Percentiles rank a stretch among this genome's conserved stretches.
Evolutionary conservation across 129 eudicot genomes (phyloP).

Genomic region (Flaveria linearis): DNA sequence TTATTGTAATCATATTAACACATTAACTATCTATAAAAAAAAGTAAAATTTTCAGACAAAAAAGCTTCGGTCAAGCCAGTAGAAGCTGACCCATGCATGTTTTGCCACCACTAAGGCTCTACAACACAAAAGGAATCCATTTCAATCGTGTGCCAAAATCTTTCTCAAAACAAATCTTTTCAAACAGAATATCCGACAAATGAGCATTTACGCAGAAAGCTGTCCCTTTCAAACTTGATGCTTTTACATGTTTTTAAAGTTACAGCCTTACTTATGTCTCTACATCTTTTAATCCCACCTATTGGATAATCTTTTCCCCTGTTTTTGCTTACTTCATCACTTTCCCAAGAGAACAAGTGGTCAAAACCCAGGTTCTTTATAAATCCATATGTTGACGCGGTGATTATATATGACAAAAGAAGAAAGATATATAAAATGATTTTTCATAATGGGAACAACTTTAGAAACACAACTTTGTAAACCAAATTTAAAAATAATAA

Average conservation of each 20-base stretch:
- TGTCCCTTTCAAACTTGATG: neutral
- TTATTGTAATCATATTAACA: no score
- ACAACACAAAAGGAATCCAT: no score
- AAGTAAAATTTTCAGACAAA: no score
- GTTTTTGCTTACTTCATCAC: neutral
- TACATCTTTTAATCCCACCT: conserved; percentile 13
- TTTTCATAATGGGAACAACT: conserved; percentile 32
- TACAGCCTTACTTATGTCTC: neutral
- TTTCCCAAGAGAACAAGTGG: neutral
- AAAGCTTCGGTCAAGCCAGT: no score
- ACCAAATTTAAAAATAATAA: conserved; percentile 29
- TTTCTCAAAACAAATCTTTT: neutral
- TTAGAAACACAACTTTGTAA: conserved; percentile 39
- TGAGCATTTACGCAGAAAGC: conserved; percentile 1
- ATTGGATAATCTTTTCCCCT: neutral
- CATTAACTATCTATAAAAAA: no score
- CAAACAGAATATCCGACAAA: neutral
- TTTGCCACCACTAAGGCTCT: no score
- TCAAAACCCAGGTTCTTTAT: neutral
- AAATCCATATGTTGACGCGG: neutral
- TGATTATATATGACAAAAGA: conserved; percentile 21
- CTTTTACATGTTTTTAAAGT: conserved; percentile 1
- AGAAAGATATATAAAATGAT: conserved; percentile 32
- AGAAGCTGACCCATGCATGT: no score
- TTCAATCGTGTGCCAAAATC: no score